These are phyloP conservation scores for Cryptosporidium parvum DNA, from an alignment of 169 alveolate genomes.

Conservation along the genomic window DNA sequence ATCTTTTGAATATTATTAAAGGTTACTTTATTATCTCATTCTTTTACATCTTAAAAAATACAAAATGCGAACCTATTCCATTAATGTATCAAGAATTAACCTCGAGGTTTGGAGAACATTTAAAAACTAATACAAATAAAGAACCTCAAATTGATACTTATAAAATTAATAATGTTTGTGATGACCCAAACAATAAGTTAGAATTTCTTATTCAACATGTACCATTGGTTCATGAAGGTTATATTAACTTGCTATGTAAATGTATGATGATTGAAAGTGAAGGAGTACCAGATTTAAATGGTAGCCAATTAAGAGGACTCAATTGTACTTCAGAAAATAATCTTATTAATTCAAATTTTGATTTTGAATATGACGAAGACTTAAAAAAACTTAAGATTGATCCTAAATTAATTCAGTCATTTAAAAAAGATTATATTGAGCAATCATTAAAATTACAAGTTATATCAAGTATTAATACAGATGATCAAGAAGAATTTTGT, in stretches of 20 bases:
- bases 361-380: slow-evolving; percentile 1
- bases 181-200: not conserved
- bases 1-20: not conserved
- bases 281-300: slow-evolving; percentile 26
- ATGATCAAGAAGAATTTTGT: slow-evolving; percentile 26
- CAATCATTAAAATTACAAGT: slow-evolving; percentile 1
- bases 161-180: not conserved
- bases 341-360: not conserved
- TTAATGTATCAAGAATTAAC: not conserved
- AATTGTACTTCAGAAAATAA: slow-evolving; percentile 34
- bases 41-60: not conserved
- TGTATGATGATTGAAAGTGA: slow-evolving; percentile 19
- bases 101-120: not conserved
- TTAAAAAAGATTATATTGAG: not conserved
- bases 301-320: slow-evolving; percentile 8
- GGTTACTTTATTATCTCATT: not conserved
- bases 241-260: slow-evolving; percentile 6
- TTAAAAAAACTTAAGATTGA: slow-evolving; percentile 3
- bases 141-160: not conserved
- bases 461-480: not conserved
- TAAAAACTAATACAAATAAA: not conserved
- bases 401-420: not conserved
- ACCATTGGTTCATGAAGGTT: slow-evolving; percentile 35
- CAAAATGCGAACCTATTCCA: not conserved
- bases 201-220: slow-evolving; percentile 18